Percentiles rank a stretch among this genome's conserved stretches.
These are phyloP conservation scores for Yamadazyma insecticola DNA, from an alignment of 805 yeast genomes.

Conservation along the genomic window DNA sequence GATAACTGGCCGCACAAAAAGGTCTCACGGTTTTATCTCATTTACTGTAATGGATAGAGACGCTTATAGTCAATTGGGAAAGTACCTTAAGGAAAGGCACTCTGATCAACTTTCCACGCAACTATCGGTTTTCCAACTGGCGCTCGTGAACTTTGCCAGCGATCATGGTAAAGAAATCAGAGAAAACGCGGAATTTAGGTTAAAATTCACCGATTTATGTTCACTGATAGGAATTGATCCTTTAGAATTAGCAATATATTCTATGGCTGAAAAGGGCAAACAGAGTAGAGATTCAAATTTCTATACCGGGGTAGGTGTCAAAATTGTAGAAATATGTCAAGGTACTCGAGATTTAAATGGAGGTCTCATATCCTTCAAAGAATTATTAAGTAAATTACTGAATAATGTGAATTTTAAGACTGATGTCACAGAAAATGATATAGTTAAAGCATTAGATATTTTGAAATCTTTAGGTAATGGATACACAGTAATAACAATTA, in stretches of 20 bases:
- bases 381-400: conserved; percentile 22
- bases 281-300: conserved; percentile 45
- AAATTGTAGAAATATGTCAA: conserved; percentile 72
- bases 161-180: conserved; percentile 67
- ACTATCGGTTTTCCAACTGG: conserved; percentile 69
- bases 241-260: conserved; percentile 34
- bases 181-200: conserved; percentile 58
- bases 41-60: conserved; percentile 21
- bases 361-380: conserved; percentile 64
- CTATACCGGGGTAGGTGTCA: conserved; percentile 63
- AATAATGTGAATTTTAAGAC: conserved; percentile 25
- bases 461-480: conserved; percentile 66
- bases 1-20: no score
- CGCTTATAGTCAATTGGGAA: conserved; percentile 48
- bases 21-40: no score
- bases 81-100: conserved; percentile 47
- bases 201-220: conserved; percentile 74
- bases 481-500: conserved; percentile 56
- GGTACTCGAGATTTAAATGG: conserved; percentile 72
- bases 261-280: conserved; percentile 21
- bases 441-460: conserved; percentile 49
- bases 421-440: conserved; percentile 43
- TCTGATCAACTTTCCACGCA: conserved; percentile 64
- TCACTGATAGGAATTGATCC: conserved; percentile 83
- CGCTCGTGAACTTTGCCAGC: conserved; percentile 67